phyloP scores from a whole-genome alignment of 2,329 filamentous ascomycete genomes.

The Teratosphaeria gauchensis region DNA sequence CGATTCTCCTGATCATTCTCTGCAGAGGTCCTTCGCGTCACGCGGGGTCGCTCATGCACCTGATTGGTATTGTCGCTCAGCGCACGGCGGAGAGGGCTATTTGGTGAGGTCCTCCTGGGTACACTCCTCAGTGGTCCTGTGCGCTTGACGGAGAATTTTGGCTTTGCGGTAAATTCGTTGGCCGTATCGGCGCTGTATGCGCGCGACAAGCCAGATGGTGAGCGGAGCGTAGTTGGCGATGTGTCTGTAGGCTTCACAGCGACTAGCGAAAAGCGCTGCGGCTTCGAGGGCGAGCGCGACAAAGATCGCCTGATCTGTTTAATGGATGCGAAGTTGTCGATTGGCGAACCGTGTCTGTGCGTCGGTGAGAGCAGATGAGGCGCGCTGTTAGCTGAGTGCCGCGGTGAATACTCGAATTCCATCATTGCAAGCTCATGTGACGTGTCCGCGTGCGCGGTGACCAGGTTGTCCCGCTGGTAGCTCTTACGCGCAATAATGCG shows the following conservation, averaged over 20 bases:
- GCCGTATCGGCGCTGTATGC: constrained; percentile 33
- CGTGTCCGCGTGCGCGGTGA: not conserved
- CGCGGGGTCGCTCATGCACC: constrained; percentile 55
- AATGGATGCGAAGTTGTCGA: constrained; percentile 73
- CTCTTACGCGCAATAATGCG: not conserved
- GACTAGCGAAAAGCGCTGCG: constrained; percentile 57
- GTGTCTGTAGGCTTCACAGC: constrained; percentile 35
- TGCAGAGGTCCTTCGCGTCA: constrained; percentile 35
- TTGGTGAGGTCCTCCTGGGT: constrained; percentile 62
- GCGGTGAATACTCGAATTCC: constrained; percentile 43
- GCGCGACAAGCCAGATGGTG: constrained; percentile 35
- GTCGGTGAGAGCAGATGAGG: constrained; percentile 82
- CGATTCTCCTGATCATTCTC: constrained; percentile 35
- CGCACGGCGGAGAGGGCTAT: constrained; percentile 71
- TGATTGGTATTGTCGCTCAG: constrained; percentile 61
- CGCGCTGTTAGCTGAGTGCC: constrained; percentile 55
- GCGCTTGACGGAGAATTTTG: constrained; percentile 31
- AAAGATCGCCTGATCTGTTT: constrained; percentile 77
- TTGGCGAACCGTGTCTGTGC: constrained; percentile 39
- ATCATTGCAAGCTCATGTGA: constrained; percentile 22
- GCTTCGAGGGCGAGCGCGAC: constrained; percentile 86
- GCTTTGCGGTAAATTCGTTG: constrained; percentile 31
- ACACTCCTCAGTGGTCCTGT: constrained; percentile 25
- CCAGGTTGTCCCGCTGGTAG: not conserved
- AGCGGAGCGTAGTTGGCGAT: constrained; percentile 28